Evolutionary conservation across 2,329 filamentous ascomycete species (phyloP), one percentile per base, ranked within the genome.

Genomic region (Dothistroma septosporum): DNA sequence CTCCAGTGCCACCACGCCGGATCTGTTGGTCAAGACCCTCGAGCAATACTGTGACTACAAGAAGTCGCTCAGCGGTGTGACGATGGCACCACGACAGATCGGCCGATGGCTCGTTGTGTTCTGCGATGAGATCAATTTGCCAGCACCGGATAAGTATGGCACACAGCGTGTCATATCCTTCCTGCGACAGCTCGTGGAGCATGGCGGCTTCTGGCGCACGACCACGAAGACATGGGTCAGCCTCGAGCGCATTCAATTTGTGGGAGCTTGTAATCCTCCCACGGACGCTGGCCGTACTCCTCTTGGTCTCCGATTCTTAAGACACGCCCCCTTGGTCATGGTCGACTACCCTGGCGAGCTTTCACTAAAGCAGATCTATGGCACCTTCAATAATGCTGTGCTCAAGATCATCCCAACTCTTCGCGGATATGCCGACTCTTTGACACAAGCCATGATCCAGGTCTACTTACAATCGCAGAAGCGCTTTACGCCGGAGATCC

Each of bases 41-140:
- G 94, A 99, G 78, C 95, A 99, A 75, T 97, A 99, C 76, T 99
- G 94, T 77, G 94, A 99, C 77, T 99, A 99, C 79, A 95, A 93
- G 81, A 99, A 99, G 84, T 97, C 94, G 0, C 80, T 97, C 53
- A 97, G 94, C 73, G 94, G 94, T 47, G 92, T 97, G 21, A 89
- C 97, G 70, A 88, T 99, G 66, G 96, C 93, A 24, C 94, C 94
- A 0, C 96, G 89, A 7, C 95, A 99, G 74, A 96, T 99, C 69
- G 94, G 94, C 22, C 88, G 93, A 68, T 99, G 94, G 94, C 83
- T 99, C 41, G 93, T 99, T 50, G 86, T 99, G 64, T 99, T 99
- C 83, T 99, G 94, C 71, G 94, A 99, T 74, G 94, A 99, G 76
- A 99, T 99, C 79, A 99, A 99, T 77, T 83, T 99, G 81, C 94